Percentiles rank a stretch among this genome's conserved stretches.
phyloP scores from a whole-genome alignment of 1,284 basidiomycete species.

The Cerioporus squamosus region DNA sequence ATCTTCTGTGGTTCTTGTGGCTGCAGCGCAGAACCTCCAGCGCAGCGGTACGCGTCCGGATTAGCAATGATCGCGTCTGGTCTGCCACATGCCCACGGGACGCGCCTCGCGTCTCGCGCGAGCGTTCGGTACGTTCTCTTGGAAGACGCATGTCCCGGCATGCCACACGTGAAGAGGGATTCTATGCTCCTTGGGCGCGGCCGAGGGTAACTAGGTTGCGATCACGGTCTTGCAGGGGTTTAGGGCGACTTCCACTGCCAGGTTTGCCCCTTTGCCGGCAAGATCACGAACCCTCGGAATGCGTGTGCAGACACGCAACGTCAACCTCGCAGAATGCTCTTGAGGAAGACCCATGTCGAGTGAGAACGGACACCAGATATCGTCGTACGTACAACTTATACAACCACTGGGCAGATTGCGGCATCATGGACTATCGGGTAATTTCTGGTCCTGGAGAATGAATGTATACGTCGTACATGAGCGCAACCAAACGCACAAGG shows the following conservation, averaged over 20 bases:
- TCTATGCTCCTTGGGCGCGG: slow-evolving; percentile 21
- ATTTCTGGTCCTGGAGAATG: neutral
- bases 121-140: slow-evolving; percentile 16
- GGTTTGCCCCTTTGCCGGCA: slow-evolving; percentile 12
- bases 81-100: slow-evolving; percentile 19
- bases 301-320: slow-evolving; percentile 14
- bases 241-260: slow-evolving; percentile 20
- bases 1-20: slow-evolving; percentile 3
- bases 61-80: slow-evolving; percentile 9
- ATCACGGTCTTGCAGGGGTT: slow-evolving; percentile 19
- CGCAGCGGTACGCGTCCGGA: neutral
- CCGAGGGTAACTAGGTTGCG: slow-evolving; percentile 9
- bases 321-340: slow-evolving; percentile 18
- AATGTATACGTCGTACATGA: neutral
- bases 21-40: neutral
- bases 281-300: slow-evolving; percentile 6
- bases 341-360: slow-evolving; percentile 18
- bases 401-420: slow-evolving; percentile 21
- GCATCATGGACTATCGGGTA: slow-evolving; percentile 9
- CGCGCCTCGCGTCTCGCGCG: slow-evolving; percentile 18
- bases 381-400: slow-evolving; percentile 27
- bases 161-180: slow-evolving; percentile 19
- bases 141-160: slow-evolving; percentile 24
- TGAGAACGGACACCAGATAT: slow-evolving; percentile 21
- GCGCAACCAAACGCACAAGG: too few relatives aligned